phyloP scores from a whole-genome alignment of 2,329 filamentous ascomycete species.

The Penicillium sp. region DNA sequence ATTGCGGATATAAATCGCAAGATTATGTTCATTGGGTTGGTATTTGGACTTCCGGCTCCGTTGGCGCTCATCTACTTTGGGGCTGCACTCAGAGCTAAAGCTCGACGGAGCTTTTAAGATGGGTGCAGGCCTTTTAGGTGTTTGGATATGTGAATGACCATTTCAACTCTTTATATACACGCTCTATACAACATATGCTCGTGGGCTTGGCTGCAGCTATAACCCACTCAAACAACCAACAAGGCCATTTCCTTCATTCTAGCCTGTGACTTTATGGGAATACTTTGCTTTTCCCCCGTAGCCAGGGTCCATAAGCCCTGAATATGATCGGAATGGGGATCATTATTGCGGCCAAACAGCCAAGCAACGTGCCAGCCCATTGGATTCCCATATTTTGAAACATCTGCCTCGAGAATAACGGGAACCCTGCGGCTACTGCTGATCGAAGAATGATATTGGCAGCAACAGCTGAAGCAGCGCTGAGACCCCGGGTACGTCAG shows the following conservation, averaged over 20 bases:
- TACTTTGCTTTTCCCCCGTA: conserved; percentile 24
- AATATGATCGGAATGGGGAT: conserved; percentile 33
- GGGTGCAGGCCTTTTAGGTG: not conserved
- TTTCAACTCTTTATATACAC: not conserved
- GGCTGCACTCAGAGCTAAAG: too few relatives aligned
- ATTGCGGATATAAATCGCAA: too few relatives aligned
- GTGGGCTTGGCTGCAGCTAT: not conserved
- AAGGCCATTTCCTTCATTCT: too few relatives aligned
- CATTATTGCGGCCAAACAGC: conserved; percentile 31
- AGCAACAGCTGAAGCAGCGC: conserved; percentile 35
- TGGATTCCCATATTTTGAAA: conserved; percentile 34
- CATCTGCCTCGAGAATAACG: conserved; percentile 34
- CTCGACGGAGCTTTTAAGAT: not conserved
- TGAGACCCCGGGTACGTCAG: conserved; percentile 6
- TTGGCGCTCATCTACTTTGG: too few relatives aligned
- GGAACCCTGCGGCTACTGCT: conserved; percentile 30
- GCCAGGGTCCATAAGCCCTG: conserved; percentile 22
- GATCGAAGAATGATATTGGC: conserved; percentile 36
- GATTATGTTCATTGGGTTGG: too few relatives aligned
- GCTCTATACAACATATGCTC: not conserved
- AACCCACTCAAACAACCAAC: not conserved
- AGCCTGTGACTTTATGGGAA: not conserved
- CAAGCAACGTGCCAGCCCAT: conserved; percentile 37
- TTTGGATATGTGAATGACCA: not conserved
- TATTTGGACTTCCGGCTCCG: too few relatives aligned